Evolutionary conservation across 2,329 filamentous ascomycete species (phyloP).

Genomic region (Xenosphaeropsis pyriputrescens): DNA sequence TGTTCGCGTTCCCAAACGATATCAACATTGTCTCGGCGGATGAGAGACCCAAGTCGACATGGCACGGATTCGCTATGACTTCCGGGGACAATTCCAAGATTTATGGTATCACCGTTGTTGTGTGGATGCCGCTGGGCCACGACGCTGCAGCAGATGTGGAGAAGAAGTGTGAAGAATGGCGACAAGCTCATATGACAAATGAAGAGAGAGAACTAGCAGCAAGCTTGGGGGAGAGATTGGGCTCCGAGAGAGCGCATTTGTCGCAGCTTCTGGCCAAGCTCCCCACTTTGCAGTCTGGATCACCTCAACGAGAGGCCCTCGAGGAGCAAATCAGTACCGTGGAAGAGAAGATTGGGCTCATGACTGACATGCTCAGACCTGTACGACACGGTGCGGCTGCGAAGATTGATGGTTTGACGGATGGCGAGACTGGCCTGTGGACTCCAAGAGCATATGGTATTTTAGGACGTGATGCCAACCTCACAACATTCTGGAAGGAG

Average conservation of each 20-base stretch:
- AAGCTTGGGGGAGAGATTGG: slow-evolving; percentile 78
- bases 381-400: slow-evolving; percentile 88
- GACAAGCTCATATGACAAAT: slow-evolving; percentile 74
- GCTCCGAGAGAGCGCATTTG: slow-evolving; percentile 74
- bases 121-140: slow-evolving; percentile 80
- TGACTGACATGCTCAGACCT: slow-evolving; percentile 89
- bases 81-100: slow-evolving; percentile 82
- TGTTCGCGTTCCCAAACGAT: slow-evolving; percentile 98
- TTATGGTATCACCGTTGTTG: slow-evolving; percentile 79
- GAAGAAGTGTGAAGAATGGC: slow-evolving; percentile 70
- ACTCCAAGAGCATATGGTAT: slow-evolving; percentile 88
- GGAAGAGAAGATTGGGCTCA: slow-evolving; percentile 91
- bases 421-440: slow-evolving; percentile 93
- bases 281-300: slow-evolving; percentile 67
- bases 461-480: slow-evolving; percentile 66
- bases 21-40: slow-evolving; percentile 94
- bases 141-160: slow-evolving; percentile 75
- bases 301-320: slow-evolving; percentile 63
- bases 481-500: slow-evolving; percentile 95
- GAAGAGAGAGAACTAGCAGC: slow-evolving; percentile 86
- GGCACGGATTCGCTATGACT: slow-evolving; percentile 99
- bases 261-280: slow-evolving; percentile 77
- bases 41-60: slow-evolving; percentile 85
- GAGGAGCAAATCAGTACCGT: slow-evolving; percentile 93
- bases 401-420: slow-evolving; percentile 92